Base-by-base conservation (phyloP, 768 basidiomycete species). In the Termitomyces sp. region DNA sequence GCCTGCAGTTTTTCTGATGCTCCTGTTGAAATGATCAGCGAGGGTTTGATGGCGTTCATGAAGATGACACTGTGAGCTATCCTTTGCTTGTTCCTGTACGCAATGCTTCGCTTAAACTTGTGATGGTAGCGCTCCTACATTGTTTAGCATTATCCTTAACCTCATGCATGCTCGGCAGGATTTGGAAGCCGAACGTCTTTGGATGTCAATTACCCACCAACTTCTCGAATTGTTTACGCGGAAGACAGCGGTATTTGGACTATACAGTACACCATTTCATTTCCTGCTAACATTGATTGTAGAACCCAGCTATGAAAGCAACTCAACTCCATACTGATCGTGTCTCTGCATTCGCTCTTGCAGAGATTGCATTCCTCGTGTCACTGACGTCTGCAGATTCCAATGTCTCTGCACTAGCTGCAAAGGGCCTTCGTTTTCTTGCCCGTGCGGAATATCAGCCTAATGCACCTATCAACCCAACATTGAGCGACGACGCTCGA, bases 361-460 rank as follows among this genome's bases (percentile, higher is more conserved):
- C 81, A 2, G 91, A 93, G 68, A 85, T 92, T 39, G 82, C 87
- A 0, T 84, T 90, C 62, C 75, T 90, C 5, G 83, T 88, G 13
- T 79, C 85, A 0, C 71, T 94, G 52, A 84, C 88, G 2, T 89
- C 90, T 5, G 81, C 82, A 3, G 86, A 88, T 53, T 83, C 76
- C 47, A 76, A 76, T 29, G 81, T 92, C 27, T 88, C 88, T 20
- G 79, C 84, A 34, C 68, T 84, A 32, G 88, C 91, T 2, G 86
- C 87, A 1, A 81, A 80, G 58, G 82, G 85, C 26, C 76, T 93
- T 53, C 85, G 89, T 44, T 71, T 86, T 3, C 73, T 92, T 39
- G 82, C 88, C 0, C 78, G 84, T 51, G 80, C 84, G 1, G 90
- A 92, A 64, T 78, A 83, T 18, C 79, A 84, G 49, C 81, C 83